phyloP scores from a whole-genome alignment of 1,139 yeast genomes.

The Sugiyamaella paludigena region DNA sequence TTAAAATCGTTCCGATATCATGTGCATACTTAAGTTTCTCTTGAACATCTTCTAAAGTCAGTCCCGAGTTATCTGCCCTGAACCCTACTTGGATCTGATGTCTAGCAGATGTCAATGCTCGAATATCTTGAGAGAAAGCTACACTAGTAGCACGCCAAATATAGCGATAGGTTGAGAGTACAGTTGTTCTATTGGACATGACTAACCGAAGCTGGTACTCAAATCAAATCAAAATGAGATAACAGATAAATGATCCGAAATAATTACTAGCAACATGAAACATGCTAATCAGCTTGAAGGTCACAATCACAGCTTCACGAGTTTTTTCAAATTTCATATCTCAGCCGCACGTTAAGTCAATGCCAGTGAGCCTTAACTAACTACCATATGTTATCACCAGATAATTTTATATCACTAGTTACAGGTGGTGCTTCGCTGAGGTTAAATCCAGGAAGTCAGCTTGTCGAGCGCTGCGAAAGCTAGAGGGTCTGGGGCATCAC shows the following conservation, averaged over 20 bases:
- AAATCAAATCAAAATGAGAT: not conserved
- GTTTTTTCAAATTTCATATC: no score
- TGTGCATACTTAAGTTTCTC: constrained; percentile 49
- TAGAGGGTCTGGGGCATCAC: no score
- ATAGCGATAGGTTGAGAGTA: constrained; percentile 55
- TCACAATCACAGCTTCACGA: no score
- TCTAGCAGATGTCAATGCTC: constrained; percentile 54
- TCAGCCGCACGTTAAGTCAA: no score
- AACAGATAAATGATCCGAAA: no score
- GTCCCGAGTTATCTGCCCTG: constrained; percentile 40
- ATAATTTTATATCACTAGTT: no score
- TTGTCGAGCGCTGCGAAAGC: no score
- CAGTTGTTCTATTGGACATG: constrained; percentile 11
- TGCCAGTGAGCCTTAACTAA: no score
- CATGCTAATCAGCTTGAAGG: no score
- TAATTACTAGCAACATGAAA: not conserved
- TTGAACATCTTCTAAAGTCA: constrained; percentile 48
- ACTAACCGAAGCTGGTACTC: not conserved
- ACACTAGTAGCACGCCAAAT: constrained; percentile 68
- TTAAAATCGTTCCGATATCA: constrained; percentile 66
- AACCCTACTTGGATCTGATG: constrained; percentile 61
- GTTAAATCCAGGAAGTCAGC: no score
- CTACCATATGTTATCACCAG: no score
- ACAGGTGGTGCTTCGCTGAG: no score
- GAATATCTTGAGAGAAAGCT: constrained; percentile 60